Evolutionary conservation across 2,329 filamentous ascomycete genomes (phyloP).

Genomic region (Magnaporthiopsis rhizophila): DNA sequence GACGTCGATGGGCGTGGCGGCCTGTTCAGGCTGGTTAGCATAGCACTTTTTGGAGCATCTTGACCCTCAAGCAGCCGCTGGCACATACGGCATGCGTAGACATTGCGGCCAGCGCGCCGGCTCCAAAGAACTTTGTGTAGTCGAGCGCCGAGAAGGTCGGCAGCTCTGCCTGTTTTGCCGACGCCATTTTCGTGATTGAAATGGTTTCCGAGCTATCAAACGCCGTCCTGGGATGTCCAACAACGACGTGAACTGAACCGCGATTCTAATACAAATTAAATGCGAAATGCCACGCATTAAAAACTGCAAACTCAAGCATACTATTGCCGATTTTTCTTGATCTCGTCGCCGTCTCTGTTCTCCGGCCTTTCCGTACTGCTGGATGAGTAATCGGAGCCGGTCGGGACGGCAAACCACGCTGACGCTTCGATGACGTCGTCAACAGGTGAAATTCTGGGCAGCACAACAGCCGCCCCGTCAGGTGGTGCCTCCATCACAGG

Average conservation of each 20-base stretch:
- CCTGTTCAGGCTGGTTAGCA: conserved; percentile 22
- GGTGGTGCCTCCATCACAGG: no score
- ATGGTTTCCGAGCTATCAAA: neutral
- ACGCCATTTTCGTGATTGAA: neutral
- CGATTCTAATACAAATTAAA: neutral
- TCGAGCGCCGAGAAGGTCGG: conserved; percentile 34
- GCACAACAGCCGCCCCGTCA: no score
- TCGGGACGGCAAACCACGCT: neutral
- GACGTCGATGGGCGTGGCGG: conserved; percentile 53
- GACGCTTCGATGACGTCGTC: neutral
- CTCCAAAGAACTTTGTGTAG: conserved; percentile 45
- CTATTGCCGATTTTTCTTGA: neutral
- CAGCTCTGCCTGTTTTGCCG: conserved; percentile 12
- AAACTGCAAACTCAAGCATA: neutral
- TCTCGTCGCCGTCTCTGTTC: neutral
- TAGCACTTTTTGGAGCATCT: neutral
- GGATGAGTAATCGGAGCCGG: neutral
- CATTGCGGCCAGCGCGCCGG: conserved; percentile 43
- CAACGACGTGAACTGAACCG: neutral
- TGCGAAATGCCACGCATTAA: neutral
- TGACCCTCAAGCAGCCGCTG: neutral
- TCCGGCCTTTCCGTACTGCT: neutral
- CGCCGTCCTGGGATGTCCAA: neutral
- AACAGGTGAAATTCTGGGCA: neutral
- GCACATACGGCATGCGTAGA: conserved; percentile 40